Evolutionary conservation across 257 asterid genomes (phyloP), one percentile per base, ranked within the genome.

Genomic region (Penstemon newberryi): DNA sequence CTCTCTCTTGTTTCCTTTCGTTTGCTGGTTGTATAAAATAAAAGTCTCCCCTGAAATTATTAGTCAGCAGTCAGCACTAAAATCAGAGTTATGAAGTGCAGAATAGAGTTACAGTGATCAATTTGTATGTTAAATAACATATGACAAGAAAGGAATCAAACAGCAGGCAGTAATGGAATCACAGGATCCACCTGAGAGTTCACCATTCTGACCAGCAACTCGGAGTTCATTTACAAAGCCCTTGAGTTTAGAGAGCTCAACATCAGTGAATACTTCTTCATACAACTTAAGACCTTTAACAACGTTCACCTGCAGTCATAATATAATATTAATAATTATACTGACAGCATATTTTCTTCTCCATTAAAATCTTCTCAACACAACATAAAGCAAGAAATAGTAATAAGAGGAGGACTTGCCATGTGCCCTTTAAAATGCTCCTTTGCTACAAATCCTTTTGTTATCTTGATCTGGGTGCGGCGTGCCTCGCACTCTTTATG

Each of bases 131-230:
- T 15, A 61, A 46, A 61, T 42, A 54, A 18, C 53, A 60, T 42
- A 60, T 38, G 11, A 41, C 37, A 42, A 40, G 47, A 11, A 60
- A 41, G n/a, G 43, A 41, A 60, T 3, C n/a, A 52, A 52, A 52
- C 36, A 52, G 57, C 57, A 52, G 57, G 7, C 7, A 5, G 13
- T 7, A 79, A 81, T 77, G 77, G 80, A 77, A 81, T 83, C 89
- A 88, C 83, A 72, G 86, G 86, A 79, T 79, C 87, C 89, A 89
- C 96, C 96, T 87, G 92, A 82, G 83, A 89, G 95, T 80, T 84
- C 86, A 60, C 95, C 95, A 61, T 84, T 87, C 68, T 59, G 89
- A 71, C 96, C 96, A 71, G 96, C 91, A 56, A 77, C 73, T 68
- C 89, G 90, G 73, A 89, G 93, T 63, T 84, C 90, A 75, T 73